Evolutionary conservation across 768 basidiomycete genomes (phyloP).

Genomic region (Serendipita vermifera): DNA sequence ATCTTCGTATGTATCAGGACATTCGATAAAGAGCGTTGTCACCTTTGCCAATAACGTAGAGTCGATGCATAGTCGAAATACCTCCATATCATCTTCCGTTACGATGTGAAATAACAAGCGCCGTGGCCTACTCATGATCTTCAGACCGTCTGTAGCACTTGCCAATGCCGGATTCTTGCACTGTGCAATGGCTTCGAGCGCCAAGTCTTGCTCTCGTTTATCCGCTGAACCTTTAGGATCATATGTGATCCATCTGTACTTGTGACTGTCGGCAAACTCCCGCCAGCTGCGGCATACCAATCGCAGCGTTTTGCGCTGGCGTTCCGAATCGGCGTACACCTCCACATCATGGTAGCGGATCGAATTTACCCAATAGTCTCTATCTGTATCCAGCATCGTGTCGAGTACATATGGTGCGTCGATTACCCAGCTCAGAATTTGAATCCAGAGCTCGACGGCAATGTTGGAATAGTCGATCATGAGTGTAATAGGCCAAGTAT

Average conservation of each 20-base stretch:
- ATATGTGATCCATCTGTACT: not conserved
- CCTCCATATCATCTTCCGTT: not conserved
- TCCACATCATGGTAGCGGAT: not conserved
- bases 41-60: not conserved
- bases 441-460: not conserved
- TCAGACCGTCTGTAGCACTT: no score
- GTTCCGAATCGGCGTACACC: not conserved
- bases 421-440: not conserved
- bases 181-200: no score
- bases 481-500: no score
- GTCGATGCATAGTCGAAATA: not conserved
- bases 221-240: no score
- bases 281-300: not conserved
- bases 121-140: no score
- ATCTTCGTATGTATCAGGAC: not conserved
- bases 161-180: no score
- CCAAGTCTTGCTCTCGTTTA: no score
- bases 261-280: not conserved
- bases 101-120: no score
- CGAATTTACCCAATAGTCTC: not conserved
- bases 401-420: conserved; percentile 4
- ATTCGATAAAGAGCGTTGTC: conserved; percentile 1
- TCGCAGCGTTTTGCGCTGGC: not conserved
- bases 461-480: no score
- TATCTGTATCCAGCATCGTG: not conserved